Evolutionary conservation across 2,329 filamentous ascomycete species (phyloP).

Genomic region (Nannizzia gypsea): DNA sequence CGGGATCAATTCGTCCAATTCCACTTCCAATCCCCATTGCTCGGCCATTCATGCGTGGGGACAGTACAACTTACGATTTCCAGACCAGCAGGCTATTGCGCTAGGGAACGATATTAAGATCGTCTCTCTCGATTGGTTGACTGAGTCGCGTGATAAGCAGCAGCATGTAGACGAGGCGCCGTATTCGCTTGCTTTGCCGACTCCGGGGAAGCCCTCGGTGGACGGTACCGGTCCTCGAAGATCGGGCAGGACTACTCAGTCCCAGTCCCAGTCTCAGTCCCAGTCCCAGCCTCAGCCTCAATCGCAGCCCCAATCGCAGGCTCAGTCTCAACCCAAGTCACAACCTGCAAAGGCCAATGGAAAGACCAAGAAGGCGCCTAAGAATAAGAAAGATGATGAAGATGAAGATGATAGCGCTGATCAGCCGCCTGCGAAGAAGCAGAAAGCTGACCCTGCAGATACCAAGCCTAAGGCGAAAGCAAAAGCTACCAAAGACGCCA

Average conservation of each 20-base stretch:
- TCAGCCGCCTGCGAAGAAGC: slow-evolving; percentile 26
- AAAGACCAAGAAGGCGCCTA: slow-evolving; percentile 23
- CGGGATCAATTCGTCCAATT: slow-evolving; percentile 1
- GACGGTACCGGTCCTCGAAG: slow-evolving; percentile 10
- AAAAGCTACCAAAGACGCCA: background rate
- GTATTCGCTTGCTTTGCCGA: slow-evolving; percentile 23
- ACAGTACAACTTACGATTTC: slow-evolving; percentile 5
- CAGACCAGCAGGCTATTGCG: slow-evolving; percentile 35
- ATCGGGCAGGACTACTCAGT: slow-evolving; percentile 7
- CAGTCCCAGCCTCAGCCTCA: slow-evolving; percentile 6
- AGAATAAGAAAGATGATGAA: slow-evolving; percentile 19
- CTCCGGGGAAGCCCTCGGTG: slow-evolving; percentile 3
- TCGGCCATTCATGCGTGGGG: background rate
- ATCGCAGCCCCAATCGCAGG: background rate
- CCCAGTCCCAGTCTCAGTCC: slow-evolving; percentile 4
- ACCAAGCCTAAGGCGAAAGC: background rate
- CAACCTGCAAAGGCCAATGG: slow-evolving; percentile 18
- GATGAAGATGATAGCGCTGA: slow-evolving; percentile 16
- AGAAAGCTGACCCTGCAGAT: slow-evolving; percentile 27
- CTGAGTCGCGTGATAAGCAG: slow-evolving; percentile 40
- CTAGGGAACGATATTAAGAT: slow-evolving; percentile 36
- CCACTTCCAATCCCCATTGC: background rate
- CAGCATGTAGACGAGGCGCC: slow-evolving; percentile 30
- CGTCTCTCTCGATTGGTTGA: slow-evolving; percentile 51
- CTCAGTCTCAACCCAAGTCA: background rate